Percentiles rank a stretch among this genome's conserved stretches.
phyloP scores from a whole-genome alignment of 1,284 basidiomycete species.

The Trichosporon asahii region DNA sequence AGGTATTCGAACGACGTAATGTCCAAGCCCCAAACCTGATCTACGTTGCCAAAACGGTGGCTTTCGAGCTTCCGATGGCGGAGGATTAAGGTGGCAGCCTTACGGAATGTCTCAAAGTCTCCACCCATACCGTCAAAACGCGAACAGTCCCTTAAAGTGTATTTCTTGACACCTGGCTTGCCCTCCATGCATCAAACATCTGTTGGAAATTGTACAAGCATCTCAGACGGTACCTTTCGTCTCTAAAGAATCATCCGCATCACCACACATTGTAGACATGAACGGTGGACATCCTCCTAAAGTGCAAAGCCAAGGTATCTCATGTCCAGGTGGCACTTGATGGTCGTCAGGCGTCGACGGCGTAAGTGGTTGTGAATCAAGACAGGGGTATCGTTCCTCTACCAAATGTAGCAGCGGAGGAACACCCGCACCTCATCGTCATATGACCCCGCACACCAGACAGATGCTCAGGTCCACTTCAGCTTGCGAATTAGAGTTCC shows the following conservation, averaged over 20 bases:
- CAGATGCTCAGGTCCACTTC: not conserved
- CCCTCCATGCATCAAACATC: not conserved
- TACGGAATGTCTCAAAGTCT: constrained; percentile 9
- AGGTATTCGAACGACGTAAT: not conserved
- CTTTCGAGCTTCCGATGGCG: not conserved
- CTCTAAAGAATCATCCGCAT: not conserved
- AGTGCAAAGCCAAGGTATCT: not conserved
- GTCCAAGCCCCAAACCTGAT: not conserved
- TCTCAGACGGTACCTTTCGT: no score
- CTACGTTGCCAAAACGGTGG: not conserved
- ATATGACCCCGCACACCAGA: not conserved
- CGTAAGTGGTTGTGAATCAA: not conserved
- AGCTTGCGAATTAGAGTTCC: not conserved
- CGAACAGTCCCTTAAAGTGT: not conserved
- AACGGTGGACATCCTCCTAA: not conserved
- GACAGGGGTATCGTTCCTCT: not conserved
- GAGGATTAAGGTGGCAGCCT: constrained; percentile 2
- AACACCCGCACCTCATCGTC: not conserved
- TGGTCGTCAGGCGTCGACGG: not conserved
- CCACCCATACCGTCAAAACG: not conserved
- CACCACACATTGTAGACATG: not conserved
- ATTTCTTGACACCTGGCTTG: not conserved
- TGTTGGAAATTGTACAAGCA: not conserved
- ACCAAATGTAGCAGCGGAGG: not conserved
- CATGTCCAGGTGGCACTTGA: not conserved